Conservation (phyloP, 1,139 yeast species). For the Sugiyamaella novakii region DNA sequence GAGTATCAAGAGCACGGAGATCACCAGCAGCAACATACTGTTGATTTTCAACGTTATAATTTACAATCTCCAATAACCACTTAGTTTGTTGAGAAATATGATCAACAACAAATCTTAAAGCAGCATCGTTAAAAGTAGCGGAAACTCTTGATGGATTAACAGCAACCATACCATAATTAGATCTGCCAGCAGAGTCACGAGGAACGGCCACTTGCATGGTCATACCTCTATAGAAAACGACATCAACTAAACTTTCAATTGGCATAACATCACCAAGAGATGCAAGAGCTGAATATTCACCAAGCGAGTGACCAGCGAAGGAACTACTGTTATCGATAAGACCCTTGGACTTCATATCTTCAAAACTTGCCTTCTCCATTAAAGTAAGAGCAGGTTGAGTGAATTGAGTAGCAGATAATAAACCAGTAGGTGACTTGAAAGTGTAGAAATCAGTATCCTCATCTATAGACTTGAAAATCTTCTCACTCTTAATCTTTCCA, state of each 20-base stretch:
- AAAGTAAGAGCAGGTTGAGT: constrained; percentile 98
- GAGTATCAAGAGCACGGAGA: constrained; percentile 87
- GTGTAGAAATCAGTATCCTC: constrained; percentile 81
- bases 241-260: constrained; percentile 94
- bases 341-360: constrained; percentile 95
- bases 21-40: constrained; percentile 99
- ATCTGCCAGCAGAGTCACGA: constrained; percentile 90
- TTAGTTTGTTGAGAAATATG: constrained; percentile 79
- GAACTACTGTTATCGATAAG: constrained; percentile 90
- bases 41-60: constrained; percentile 96
- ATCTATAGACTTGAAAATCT: constrained; percentile 89
- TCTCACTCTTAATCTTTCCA: constrained; percentile 85
- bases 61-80: constrained; percentile 97
- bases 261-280: constrained; percentile 99
- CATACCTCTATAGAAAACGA: constrained; percentile 99
- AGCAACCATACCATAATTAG: constrained; percentile 99
- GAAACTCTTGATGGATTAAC: constrained; percentile 94
- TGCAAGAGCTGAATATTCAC: constrained; percentile 97
- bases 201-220: constrained; percentile 99
- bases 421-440: constrained; percentile 91
- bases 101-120: constrained; percentile 91
- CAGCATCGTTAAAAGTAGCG: constrained; percentile 86
- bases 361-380: constrained; percentile 99
- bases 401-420: constrained; percentile 96
- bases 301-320: constrained; percentile 99